Percentiles rank a stretch among this genome's conserved stretches.
Conservation (phyloP, 371 early-diverging fungal species). For the Apophysomyces sp. region DNA sequence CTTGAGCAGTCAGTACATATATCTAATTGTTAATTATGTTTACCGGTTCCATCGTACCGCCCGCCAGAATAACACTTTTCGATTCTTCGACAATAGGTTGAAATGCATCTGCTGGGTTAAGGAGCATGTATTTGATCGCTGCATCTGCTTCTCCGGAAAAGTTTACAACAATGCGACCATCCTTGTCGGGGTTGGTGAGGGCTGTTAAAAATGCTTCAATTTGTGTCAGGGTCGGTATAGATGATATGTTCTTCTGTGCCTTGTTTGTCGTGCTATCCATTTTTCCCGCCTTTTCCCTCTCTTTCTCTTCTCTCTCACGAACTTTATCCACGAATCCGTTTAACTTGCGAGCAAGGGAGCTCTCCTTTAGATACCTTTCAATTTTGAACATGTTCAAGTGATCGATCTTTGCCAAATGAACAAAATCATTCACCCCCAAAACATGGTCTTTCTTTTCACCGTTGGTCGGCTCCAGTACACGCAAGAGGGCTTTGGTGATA, state of each 20-base stretch:
- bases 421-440: constrained; percentile 68
- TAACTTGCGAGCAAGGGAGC: constrained; percentile 75
- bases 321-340: constrained; percentile 55
- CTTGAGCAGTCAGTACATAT: background rate
- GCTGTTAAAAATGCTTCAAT: constrained; percentile 61
- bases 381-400: constrained; percentile 88
- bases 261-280: background rate
- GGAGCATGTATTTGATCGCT: constrained; percentile 67
- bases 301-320: constrained; percentile 38
- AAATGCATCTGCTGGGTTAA: constrained; percentile 89
- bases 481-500: constrained; percentile 41
- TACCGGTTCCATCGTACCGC: constrained; percentile 97
- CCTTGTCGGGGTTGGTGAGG: constrained; percentile 61
- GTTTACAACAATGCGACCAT: constrained; percentile 68
- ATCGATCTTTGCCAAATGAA: constrained; percentile 69
- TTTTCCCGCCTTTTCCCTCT: constrained; percentile 9
- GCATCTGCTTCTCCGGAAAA: constrained; percentile 8
- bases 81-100: constrained; percentile 78
- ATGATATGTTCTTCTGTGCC: constrained; percentile 2
- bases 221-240: constrained; percentile 48
- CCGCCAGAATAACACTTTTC: constrained; percentile 85
- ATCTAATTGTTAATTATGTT: constrained; percentile 13
- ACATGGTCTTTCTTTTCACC: constrained; percentile 34
- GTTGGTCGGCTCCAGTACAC: constrained; percentile 25
- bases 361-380: constrained; percentile 65